Conservation (phyloP, 306 rosid species). For the Cucurbita ficifolia region DNA sequence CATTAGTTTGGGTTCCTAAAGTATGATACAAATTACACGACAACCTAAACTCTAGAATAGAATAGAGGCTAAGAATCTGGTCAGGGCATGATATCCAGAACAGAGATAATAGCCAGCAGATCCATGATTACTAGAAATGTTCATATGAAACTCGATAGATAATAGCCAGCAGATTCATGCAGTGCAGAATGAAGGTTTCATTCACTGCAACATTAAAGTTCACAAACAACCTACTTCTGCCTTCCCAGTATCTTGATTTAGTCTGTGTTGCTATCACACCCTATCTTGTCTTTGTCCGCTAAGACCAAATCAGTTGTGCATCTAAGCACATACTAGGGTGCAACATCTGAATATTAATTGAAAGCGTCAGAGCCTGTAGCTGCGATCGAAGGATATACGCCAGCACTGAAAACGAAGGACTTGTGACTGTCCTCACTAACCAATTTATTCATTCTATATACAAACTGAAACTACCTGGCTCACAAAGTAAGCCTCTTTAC, state of each 20-base stretch:
- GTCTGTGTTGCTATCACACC: neutral
- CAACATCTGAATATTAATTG: neutral
- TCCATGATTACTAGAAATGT: neutral
- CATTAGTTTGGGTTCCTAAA: neutral
- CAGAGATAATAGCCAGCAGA: neutral
- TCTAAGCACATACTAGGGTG: neutral
- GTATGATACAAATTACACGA: slow-evolving; percentile 1
- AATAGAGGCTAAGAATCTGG: neutral
- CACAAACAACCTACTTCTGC: neutral
- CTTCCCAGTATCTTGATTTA: neutral
- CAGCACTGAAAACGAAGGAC: neutral
- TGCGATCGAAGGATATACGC: neutral
- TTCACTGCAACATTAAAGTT: neutral
- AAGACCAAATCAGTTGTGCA: neutral
- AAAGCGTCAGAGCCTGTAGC: neutral
- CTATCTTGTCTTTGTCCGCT: neutral
- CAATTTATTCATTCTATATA: slow-evolving; percentile 9
- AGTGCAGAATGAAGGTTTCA: neutral
- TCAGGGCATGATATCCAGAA: neutral
- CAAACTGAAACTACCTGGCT: slow-evolving; percentile 1
- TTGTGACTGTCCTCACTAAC: slow-evolving; percentile 1
- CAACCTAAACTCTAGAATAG: neutral
- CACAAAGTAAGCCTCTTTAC: slow-evolving; percentile 3
- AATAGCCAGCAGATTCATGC: neutral
- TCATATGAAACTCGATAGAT: neutral